Evolutionary conservation across 2,329 filamentous ascomycete genomes (phyloP), one percentile per base, ranked within the genome.

Genomic region (Sarocladiaceae sp.): DNA sequence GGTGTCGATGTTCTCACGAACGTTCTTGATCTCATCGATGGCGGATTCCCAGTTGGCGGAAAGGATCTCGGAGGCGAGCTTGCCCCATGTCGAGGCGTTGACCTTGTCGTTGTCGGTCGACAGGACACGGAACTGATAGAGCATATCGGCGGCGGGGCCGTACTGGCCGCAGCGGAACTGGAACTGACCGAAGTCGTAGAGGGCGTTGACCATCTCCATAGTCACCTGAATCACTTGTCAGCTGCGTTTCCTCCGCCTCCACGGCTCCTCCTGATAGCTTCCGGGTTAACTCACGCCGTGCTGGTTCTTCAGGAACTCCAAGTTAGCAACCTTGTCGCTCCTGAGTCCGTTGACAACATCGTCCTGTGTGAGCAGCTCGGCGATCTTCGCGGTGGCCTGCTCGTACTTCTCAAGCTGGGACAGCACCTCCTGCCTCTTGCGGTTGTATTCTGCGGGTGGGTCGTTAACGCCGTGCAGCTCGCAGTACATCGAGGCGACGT

Each of bases 71-170:
- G 87, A 95, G 49, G 93, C 94, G 56, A 99, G 82, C 77, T 97
- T 97, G 71, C 94, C 94, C 94, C 94, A 99, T 56, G 92, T 97
- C 55, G 94, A 94, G 52, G 89, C 88, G 53, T 90, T 84, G 60
- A 97, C 93, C 77, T 96, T 96, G 80, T 97, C 94, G 76, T 96
- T 96, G 72, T 99, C 94, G 63, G 93, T 99, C 53, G 93, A 97
- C 62, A 99, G 83, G 59, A 99, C 91, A 66, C 94, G 89, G 84
- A 97, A 99, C 69, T 96, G 90, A 77, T 97, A 97, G 51, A 99
- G 86, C 61, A 96, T 80, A 67, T 97, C 94, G 57, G 91, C 87
- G 28, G 94, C 93, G 61, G 88, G 87, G 52, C 77, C 84, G 72
- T 99, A 99, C 74, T 92, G 90, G 60, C 94, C 94, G 69, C 92